Evolutionary conservation across 495 filamentous ascomycete genomes (phyloP).

Genomic region (Penicillium cinerascens): DNA sequence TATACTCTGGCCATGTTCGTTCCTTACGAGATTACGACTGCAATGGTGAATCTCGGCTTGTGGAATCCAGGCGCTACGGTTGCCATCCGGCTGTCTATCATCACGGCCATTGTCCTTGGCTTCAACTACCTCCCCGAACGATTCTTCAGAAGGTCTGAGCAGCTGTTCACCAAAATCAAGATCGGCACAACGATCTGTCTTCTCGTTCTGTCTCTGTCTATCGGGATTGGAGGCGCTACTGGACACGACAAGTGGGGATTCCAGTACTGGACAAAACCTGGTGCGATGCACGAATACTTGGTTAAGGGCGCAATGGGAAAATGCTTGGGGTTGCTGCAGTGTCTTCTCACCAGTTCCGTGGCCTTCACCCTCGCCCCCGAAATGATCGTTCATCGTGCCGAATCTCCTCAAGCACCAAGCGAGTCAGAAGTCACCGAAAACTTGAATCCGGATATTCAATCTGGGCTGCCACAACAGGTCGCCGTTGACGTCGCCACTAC

Average conservation of each 20-base stretch:
- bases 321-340: conserved; percentile 67
- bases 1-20: conserved; percentile 64
- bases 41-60: conserved; percentile 75
- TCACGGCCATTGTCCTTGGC: conserved; percentile 61
- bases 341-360: conserved; percentile 53
- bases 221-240: conserved; percentile 67
- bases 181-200: conserved; percentile 73
- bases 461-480: conserved; percentile 21
- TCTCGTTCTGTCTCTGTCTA: conserved; percentile 61
- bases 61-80: conserved; percentile 63
- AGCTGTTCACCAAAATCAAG: conserved; percentile 74
- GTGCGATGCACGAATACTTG: conserved; percentile 65
- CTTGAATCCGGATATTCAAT: conserved; percentile 1
- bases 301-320: conserved; percentile 57
- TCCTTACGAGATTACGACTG: conserved; percentile 71
- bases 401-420: conserved; percentile 39
- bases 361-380: conserved; percentile 56
- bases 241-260: conserved; percentile 66
- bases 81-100: conserved; percentile 68
- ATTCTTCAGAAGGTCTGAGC: conserved; percentile 76
- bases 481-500: conserved; percentile 29
- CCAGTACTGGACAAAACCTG: conserved; percentile 70
- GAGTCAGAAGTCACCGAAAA: conserved; percentile 20
- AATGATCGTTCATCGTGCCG: conserved; percentile 50
- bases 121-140: conserved; percentile 81